Evolutionary conservation across 768 basidiomycete genomes (phyloP).

Genomic region (Amanita pallidorosea): DNA sequence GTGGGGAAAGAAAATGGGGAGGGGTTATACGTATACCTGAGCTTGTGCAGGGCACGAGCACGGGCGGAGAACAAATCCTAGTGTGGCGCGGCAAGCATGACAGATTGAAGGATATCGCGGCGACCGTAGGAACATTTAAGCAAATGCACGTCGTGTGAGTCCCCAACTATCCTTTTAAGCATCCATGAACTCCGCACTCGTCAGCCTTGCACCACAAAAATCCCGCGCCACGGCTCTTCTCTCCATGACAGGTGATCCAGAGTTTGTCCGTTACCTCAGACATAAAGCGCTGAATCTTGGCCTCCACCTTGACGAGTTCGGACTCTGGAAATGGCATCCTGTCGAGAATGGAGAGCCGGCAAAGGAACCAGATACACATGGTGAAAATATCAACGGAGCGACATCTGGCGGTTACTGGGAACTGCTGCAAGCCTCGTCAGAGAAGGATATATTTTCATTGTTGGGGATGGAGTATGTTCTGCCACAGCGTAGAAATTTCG

Average conservation of each 20-base stretch:
- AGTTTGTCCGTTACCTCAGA: slow-evolving; percentile 33
- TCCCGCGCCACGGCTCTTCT: slow-evolving; percentile 44
- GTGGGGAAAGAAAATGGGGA: slow-evolving; percentile 30
- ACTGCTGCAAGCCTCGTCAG: slow-evolving; percentile 29
- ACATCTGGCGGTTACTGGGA: slow-evolving; percentile 32
- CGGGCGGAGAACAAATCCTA: slow-evolving; percentile 11
- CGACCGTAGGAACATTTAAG: slow-evolving; percentile 25
- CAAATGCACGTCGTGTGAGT: slow-evolving; percentile 27
- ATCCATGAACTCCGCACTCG: background rate
- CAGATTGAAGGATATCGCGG: slow-evolving; percentile 15
- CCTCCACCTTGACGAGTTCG: slow-evolving; percentile 47
- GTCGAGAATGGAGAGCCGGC: background rate
- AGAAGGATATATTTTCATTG: slow-evolving; percentile 32
- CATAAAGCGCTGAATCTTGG: slow-evolving; percentile 31
- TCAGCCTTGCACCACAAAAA: slow-evolving; percentile 34
- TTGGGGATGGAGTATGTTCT: slow-evolving; percentile 31
- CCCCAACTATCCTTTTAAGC: slow-evolving; percentile 1
- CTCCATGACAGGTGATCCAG: slow-evolving; percentile 42
- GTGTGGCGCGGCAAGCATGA: background rate
- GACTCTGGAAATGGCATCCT: slow-evolving; percentile 49
- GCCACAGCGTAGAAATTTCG: slow-evolving; percentile 28
- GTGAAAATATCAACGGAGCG: too few species aligned
- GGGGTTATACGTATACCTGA: slow-evolving; percentile 42
- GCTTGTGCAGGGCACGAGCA: slow-evolving; percentile 10
- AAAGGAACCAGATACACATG: background rate